Evolutionary conservation across 768 basidiomycete genomes (phyloP).

Genomic region (Amanita jacksonii): DNA sequence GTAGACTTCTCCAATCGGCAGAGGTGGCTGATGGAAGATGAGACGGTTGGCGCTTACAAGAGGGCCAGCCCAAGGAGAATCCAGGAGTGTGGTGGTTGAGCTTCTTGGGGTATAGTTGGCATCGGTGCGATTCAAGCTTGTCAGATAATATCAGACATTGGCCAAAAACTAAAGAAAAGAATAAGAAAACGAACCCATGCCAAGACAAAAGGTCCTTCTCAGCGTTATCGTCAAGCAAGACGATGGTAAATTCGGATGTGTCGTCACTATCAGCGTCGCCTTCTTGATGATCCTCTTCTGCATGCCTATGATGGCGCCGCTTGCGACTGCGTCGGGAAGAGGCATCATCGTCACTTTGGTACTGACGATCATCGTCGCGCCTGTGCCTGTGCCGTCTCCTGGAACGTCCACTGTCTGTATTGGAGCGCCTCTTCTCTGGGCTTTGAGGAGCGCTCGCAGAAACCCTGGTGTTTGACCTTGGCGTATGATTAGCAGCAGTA

Average conservation of each 20-base stretch:
- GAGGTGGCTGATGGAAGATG: constrained; percentile 7
- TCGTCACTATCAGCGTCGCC: constrained; percentile 11
- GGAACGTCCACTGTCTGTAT: background rate
- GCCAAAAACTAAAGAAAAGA: background rate
- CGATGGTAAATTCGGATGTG: constrained; percentile 25
- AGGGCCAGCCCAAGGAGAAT: constrained; percentile 33
- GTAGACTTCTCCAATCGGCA: constrained; percentile 9
- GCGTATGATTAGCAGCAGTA: background rate
- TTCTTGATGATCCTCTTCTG: constrained; percentile 1
- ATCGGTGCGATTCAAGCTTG: constrained; percentile 20
- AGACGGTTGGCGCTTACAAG: constrained; percentile 24
- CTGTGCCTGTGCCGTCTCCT: background rate
- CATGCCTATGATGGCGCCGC: constrained; percentile 4
- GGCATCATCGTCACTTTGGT: constrained; percentile 5
- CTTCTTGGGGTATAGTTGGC: constrained; percentile 20
- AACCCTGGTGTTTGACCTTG: constrained; percentile 4
- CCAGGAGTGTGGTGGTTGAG: constrained; percentile 13
- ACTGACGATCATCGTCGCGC: constrained; percentile 2
- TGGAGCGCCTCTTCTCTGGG: background rate
- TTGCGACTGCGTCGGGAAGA: constrained; percentile 7
- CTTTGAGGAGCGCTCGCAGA: background rate
- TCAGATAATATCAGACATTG: background rate
- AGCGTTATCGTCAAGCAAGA: constrained; percentile 28
- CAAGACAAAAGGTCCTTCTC: constrained; percentile 24
- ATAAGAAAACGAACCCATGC: constrained; percentile 33